These are phyloP conservation scores for Ogataea degrootiae DNA, from an alignment of 805 yeast species.

Conservation along the genomic window DNA sequence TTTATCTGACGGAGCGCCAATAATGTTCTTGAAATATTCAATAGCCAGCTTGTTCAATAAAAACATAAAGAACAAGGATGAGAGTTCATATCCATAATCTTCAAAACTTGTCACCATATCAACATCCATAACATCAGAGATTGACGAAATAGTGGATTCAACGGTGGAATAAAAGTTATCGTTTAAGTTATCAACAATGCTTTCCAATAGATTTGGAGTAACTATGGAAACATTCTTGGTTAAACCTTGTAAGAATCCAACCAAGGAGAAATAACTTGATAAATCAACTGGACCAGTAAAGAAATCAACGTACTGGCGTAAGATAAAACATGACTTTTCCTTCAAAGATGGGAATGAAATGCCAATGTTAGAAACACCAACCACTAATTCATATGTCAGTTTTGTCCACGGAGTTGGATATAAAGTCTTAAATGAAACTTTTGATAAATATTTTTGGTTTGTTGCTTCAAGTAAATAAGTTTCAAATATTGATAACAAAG, in stretches of 20 bases:
- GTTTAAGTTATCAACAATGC: conserved; percentile 21
- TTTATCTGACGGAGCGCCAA: conserved; percentile 8
- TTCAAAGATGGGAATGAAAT: conserved; percentile 13
- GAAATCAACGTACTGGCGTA: not conserved
- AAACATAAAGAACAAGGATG: conserved; percentile 26
- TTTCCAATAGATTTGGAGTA: conserved; percentile 14
- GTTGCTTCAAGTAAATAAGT: conserved; percentile 43
- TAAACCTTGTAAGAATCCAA: conserved; percentile 28
- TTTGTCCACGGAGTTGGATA: conserved; percentile 40
- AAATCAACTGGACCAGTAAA: not conserved
- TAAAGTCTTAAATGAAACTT: conserved; percentile 22
- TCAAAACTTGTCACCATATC: conserved; percentile 25
- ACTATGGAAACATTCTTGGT: conserved; percentile 21
- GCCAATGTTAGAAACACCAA: conserved; percentile 28
- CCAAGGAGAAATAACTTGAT: conserved; percentile 21
- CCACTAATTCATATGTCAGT: conserved; percentile 32
- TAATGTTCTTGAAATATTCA: conserved; percentile 18
- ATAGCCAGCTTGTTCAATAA: conserved; percentile 20
- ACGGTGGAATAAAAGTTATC: conserved; percentile 24
- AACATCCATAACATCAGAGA: conserved; percentile 16
- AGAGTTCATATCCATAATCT: conserved; percentile 28
- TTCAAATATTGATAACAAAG: conserved; percentile 40
- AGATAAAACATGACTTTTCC: conserved; percentile 1
- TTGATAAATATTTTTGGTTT: conserved; percentile 34
- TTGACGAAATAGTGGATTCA: conserved; percentile 15